Evolutionary conservation across 1,284 basidiomycete species (phyloP).

Genomic region (Boletus mariae): DNA sequence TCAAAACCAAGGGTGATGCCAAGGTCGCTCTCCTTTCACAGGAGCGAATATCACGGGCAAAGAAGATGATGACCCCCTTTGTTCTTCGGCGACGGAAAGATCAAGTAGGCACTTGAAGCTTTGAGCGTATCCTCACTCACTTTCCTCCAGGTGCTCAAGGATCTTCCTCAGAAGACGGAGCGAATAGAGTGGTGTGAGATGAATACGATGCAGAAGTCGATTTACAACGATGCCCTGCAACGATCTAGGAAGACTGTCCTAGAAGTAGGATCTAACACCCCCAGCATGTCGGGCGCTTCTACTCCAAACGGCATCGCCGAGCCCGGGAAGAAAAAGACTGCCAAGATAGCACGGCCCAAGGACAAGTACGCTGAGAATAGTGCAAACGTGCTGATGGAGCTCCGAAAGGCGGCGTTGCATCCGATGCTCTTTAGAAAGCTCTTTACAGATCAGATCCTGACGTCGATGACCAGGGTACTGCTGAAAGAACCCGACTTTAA

Average conservation of each 20-base stretch:
- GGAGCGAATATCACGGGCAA: slow-evolving; percentile 89
- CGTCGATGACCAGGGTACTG: slow-evolving; percentile 75
- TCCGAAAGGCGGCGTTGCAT: slow-evolving; percentile 93
- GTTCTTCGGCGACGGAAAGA: slow-evolving; percentile 94
- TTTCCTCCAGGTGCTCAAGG: slow-evolving; percentile 73
- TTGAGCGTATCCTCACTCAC: slow-evolving; percentile 7
- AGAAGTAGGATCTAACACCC: slow-evolving; percentile 43
- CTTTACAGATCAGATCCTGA: slow-evolving; percentile 78
- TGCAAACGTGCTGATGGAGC: slow-evolving; percentile 92
- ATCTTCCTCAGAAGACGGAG: slow-evolving; percentile 90
- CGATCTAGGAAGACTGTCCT: slow-evolving; percentile 82
- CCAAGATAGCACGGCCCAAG: slow-evolving; percentile 46
- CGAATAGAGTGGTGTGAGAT: slow-evolving; percentile 93
- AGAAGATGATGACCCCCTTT: slow-evolving; percentile 99
- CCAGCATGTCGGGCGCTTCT: slow-evolving; percentile 36
- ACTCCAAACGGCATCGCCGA: slow-evolving; percentile 36
- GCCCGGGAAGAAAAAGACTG: slow-evolving; percentile 44
- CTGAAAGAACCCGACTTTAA: slow-evolving; percentile 90
- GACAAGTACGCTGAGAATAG: slow-evolving; percentile 74
- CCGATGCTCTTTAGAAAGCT: slow-evolving; percentile 90
- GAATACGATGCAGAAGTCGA: slow-evolving; percentile 77
- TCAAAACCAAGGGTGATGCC: slow-evolving; percentile 91
- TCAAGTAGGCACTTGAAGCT: slow-evolving; percentile 47
- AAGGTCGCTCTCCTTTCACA: slow-evolving; percentile 85
- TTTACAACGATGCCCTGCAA: slow-evolving; percentile 84